Percentiles rank a stretch among this genome's conserved stretches.
These are phyloP conservation scores for Forsythia viridissima DNA, from an alignment of 257 asterid species.

Conservation along the genomic window DNA sequence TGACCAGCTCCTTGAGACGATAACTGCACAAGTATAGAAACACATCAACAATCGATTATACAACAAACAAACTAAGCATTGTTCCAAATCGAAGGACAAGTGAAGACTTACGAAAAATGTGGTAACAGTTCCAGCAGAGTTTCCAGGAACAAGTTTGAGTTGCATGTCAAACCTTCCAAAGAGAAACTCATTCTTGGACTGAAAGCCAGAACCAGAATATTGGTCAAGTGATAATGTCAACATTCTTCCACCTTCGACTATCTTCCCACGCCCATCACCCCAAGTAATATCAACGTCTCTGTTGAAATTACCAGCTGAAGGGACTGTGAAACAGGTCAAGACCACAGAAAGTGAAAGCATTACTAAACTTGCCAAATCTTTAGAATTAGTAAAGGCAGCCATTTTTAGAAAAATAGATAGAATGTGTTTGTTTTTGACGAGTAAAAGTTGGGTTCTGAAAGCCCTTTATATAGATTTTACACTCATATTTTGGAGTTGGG, in stretches of 20 bases:
- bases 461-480: neutral
- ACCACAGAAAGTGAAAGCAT: conserved; percentile 12
- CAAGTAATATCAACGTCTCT: conserved; percentile 39
- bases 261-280: conserved; percentile 55
- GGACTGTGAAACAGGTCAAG: conserved; percentile 21
- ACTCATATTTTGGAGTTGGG: neutral
- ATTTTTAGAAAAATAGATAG: neutral
- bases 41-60: neutral
- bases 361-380: neutral
- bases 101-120: neutral
- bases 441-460: neutral
- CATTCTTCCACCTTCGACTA: conserved; percentile 27
- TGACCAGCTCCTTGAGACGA: conserved; percentile 36
- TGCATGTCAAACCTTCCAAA: conserved; percentile 33
- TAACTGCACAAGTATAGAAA: neutral
- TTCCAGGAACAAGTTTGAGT: conserved; percentile 35
- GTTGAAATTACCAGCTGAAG: conserved; percentile 45
- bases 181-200: conserved; percentile 29
- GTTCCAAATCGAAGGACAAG: neutral
- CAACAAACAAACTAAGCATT: too few species aligned
- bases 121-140: conserved; percentile 32
- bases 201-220: conserved; percentile 38
- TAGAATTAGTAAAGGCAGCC: conserved; percentile 8
- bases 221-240: conserved; percentile 30
- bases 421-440: neutral